Evolutionary conservation across 169 alveolate genomes (phyloP).

Genomic region (Eimeria brunetti): DNA sequence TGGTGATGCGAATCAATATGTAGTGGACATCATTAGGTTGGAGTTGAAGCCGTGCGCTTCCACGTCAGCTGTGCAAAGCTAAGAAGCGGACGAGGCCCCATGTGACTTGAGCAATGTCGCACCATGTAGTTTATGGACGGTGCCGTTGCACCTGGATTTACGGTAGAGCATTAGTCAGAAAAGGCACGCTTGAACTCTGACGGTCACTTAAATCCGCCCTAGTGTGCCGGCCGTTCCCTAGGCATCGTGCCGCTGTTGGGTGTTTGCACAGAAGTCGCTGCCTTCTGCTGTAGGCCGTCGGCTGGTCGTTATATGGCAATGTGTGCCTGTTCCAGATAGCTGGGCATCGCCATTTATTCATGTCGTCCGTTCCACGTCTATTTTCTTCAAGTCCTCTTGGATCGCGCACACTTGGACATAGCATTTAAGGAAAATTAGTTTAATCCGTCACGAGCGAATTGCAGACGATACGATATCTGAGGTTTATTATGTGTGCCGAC

Average conservation of each 20-base stretch:
- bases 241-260: background rate
- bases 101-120: background rate
- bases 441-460: background rate
- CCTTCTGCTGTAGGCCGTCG: background rate
- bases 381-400: no score
- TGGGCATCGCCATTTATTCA: background rate
- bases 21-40: no score
- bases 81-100: background rate
- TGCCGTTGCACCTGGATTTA: background rate
- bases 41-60: no score
- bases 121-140: background rate
- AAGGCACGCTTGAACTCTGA: background rate
- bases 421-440: background rate
- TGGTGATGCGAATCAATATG: no score
- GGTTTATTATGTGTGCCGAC: no score
- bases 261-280: background rate
- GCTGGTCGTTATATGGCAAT: background rate
- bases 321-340: background rate
- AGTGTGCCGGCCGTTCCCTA: background rate
- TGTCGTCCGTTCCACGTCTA: background rate
- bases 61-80: background rate
- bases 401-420: background rate
- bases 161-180: background rate
- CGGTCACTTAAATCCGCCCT: background rate
- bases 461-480: background rate